Evolutionary conservation across 2,329 filamentous ascomycete genomes (phyloP), one percentile per base, ranked within the genome.

Genomic region (Clonostachys byssicola): DNA sequence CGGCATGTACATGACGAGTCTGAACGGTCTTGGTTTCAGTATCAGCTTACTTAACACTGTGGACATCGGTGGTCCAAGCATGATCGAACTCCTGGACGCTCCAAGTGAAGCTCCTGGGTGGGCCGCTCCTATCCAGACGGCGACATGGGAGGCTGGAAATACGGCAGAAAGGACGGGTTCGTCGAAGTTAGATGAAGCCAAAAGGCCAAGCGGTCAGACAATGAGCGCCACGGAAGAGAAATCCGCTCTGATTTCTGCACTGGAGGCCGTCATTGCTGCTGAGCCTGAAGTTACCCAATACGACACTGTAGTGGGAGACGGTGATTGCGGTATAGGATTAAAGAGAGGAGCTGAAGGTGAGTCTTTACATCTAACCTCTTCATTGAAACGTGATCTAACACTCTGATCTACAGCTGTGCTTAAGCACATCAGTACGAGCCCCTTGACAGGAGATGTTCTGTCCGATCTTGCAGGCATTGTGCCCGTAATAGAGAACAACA

Each of bases 221-320:
- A 73, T 81, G 48, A 78, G 89, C 51, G 66, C 74, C 12, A 58
- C 55, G 14, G 54, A 64, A 4, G 74, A 80, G 12, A 77, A 73
- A 49, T 64, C 71, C 23, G 73, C 74, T 5, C 68, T 91, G 34
- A 73, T 66, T 17, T 70, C 67, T 13, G 86, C 75, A 0, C 70
- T 90, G 14, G 68, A 85, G 44, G 73, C 72, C 35, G 69, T 91
- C 12, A 77, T 89, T 51, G 74, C 71, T 0, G 84, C 76, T 2
- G 86, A 91, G 61, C 83, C 86, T 2, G 83, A 88, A 44, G 75
- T 90, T 44, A 90, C 86, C 1, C 77, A 72, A 43, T 90, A 82
- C 57, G 87, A 90, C 60, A 94, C 89, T 0, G 81, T 94, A 12
- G 89, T 95, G 20, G 91, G 91, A 40, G 91, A 96, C 60, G 91